Evolutionary conservation across 139 green algal genomes (phyloP), one percentile per base, ranked within the genome.

Genomic region (Tetratostichococcus sp.): DNA sequence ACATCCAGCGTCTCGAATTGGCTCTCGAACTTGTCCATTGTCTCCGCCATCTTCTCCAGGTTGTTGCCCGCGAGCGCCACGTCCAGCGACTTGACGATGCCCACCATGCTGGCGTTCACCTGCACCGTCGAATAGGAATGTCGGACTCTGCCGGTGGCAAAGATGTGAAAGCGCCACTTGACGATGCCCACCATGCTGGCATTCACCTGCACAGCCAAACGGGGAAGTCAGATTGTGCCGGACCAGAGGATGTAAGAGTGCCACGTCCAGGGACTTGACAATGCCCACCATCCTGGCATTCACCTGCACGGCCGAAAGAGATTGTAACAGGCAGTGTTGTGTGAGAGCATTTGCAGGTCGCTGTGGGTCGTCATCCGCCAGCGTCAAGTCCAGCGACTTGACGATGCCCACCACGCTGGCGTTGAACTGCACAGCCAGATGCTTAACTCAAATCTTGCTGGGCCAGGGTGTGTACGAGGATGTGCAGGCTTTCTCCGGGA

Each of bases 1-100:
- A 99, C 89, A 76, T 99, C 95, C 72, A 99, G 87, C 81, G 96
- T 92, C 80, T 97, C 93, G 83, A 98, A 97, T 82, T 98, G 92
- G 76, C 83, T 85, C 84, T 99, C 96, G 79, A 99, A 99, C 80
- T 91, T 78, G 59, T 95, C 89, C 95, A 98, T 98, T n/a, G 88
- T 98, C 69, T 86, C 50, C 50, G 50, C 50, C 50, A 62, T 62
- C 76, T 96, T 89, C 80, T 99, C 94, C 70, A 98, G 77, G 78
- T 97, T 98, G 88, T 95, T 97, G 43, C 72, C 75, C 25, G 89
- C 86, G 19, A 99, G 79, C 0, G 89, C 88, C 35, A 84, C 87
- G 67, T 97, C 92, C 50, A 62, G 50, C 2, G 11, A n/a, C 50
- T 62, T 62, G 5, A 73, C 92, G 70, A 99, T 98, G 77, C 82